Evolutionary conservation across 768 basidiomycete species (phyloP), one percentile per base, ranked within the genome.

Genomic region (Hemileccinum rubropunctum): DNA sequence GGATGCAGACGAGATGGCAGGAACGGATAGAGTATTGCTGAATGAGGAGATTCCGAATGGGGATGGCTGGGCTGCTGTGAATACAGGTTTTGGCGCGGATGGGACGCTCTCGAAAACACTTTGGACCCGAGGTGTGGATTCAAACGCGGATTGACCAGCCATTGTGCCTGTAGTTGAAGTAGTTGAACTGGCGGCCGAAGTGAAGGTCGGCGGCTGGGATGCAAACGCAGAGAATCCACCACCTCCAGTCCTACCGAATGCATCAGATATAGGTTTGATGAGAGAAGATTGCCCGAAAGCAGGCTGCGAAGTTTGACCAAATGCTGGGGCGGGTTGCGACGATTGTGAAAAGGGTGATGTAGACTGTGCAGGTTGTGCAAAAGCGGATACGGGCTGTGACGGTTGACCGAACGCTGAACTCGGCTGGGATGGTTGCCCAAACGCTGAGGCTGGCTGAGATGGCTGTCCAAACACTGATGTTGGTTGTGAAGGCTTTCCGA

Each of bases 211-310:
- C 0, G 76, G 71, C 38, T 76, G 71, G 4, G 71, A 68, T n/a
- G 77, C 69, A 58, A 83, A 83, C 4, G 78, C 74, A 28, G 78
- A 75, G 52, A 80, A 82, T 4, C 70, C 77, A 14, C 76, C 71
- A 2, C 75, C 70, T 14, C 64, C 63, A 38, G 74, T 68, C 1
- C 69, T 67, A 40, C 69, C 66, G 48, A 84, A 84, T 2, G 78
- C 78, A 3, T 80, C 80, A 6, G 75, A 67, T 4, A 76, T 71
- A 5, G 80, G 76, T 52, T 77, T 78, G 49, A 81, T 74, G 20
- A 81, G 48, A 28, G 62, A 60, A 1, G 73, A 64, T 41, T 72
- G 65, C n/a, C 68, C 64, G n/a, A 71, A 73, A 23, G 63, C 64
- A 5, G 70, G 59, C 48, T 72, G 65, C 10, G 64, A 44, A n/a